These are phyloP conservation scores for Diplotaxis tenuifolia DNA, from an alignment of 345 rosid species.

Conservation along the genomic window DNA sequence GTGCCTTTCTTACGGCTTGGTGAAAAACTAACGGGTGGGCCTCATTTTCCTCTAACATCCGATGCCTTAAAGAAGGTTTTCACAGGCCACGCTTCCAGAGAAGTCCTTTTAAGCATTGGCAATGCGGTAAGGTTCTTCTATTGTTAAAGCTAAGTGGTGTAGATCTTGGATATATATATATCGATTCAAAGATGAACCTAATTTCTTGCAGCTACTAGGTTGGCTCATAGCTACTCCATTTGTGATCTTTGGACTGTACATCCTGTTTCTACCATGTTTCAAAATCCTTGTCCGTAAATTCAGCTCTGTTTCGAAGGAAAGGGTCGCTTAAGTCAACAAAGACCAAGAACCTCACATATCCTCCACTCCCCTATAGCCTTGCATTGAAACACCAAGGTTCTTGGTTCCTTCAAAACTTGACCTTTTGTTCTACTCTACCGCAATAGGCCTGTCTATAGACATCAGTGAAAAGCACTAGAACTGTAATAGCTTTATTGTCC, in stretches of 20 bases:
- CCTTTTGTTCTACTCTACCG: background rate
- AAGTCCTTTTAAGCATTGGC: constrained; percentile 63
- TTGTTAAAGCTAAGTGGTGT: background rate
- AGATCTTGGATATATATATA: background rate
- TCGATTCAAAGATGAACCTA: background rate
- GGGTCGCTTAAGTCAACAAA: constrained; percentile 5
- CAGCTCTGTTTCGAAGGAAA: constrained; percentile 20
- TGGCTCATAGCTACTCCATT: constrained; percentile 37
- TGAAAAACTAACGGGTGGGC: constrained; percentile 68
- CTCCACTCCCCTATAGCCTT: background rate
- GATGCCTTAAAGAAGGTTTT: constrained; percentile 88
- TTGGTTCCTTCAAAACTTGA: constrained; percentile 1
- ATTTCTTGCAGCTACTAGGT: constrained; percentile 28
- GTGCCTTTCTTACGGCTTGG: constrained; percentile 96
- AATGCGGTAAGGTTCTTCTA: constrained; percentile 67
- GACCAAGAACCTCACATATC: constrained; percentile 2
- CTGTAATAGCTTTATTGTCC: background rate
- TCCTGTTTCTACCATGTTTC: constrained; percentile 37
- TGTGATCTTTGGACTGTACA: constrained; percentile 30
- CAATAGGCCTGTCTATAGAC: background rate
- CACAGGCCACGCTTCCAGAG: constrained; percentile 79
- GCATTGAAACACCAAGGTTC: background rate
- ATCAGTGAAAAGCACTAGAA: background rate
- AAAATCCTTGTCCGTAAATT: constrained; percentile 33
- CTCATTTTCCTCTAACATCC: constrained; percentile 82